Conservation (phyloP, 441 rosid genomes). For the Populus trichocarpa region DNA sequence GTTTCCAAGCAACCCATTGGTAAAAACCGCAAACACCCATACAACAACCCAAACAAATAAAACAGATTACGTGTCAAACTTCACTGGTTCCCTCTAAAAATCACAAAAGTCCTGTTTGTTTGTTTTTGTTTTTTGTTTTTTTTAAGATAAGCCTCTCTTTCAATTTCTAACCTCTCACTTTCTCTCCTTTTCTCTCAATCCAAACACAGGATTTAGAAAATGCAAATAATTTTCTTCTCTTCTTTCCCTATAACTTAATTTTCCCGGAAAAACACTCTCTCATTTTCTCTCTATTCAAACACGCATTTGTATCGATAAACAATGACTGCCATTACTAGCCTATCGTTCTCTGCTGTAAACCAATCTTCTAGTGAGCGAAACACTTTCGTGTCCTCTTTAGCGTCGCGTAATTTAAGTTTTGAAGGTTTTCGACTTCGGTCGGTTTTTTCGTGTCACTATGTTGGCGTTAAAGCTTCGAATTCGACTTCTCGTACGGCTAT, state of each 20-base stretch:
- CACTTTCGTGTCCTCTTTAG: conserved; percentile 28
- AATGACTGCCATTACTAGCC: conserved; percentile 74
- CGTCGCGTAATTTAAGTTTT: not conserved
- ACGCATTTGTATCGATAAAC: not conserved
- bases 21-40: too few relatives aligned
- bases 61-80: too few relatives aligned
- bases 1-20: too few relatives aligned
- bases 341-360: conserved; percentile 58
- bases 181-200: not conserved
- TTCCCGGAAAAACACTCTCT: not conserved
- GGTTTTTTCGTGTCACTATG: conserved; percentile 32
- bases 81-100: not conserved
- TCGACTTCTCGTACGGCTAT: conserved; percentile 44
- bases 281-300: not conserved
- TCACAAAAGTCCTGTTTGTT: not conserved
- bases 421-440: conserved; percentile 40
- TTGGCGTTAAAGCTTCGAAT: conserved; percentile 35
- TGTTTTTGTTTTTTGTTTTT: not conserved
- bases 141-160: conserved; percentile 19
- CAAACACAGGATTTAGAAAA: conserved; percentile 9
- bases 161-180: conserved; percentile 17
- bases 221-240: not conserved
- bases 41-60: too few relatives aligned
- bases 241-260: conserved; percentile 8
- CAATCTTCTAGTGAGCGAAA: conserved; percentile 36